Evolutionary conservation across 75 land plant genomes (phyloP).

Genomic region (Pseudotsuga menziesii): DNA sequence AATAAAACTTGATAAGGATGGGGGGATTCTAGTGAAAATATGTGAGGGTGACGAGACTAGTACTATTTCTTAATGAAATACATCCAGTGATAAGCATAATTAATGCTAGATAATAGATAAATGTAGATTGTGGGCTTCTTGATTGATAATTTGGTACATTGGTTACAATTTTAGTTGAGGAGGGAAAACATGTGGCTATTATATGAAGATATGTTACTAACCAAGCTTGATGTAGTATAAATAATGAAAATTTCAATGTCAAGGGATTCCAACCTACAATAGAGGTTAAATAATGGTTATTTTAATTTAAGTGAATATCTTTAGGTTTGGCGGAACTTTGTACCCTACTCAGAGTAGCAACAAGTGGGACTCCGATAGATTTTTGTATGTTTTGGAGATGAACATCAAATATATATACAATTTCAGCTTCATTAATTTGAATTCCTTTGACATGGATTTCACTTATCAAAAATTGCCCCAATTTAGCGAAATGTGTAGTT

Average conservation of each 20-base stretch:
- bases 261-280: conserved; percentile 31
- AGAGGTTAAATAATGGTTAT: conserved; percentile 10
- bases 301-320: conserved; percentile 32
- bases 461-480: conserved; percentile 18
- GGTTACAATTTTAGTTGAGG: too few species aligned
- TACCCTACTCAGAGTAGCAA: conserved; percentile 51
- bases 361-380: conserved; percentile 48
- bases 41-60: too few species aligned
- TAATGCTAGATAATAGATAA: too few species aligned
- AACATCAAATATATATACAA: conserved; percentile 40
- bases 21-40: too few species aligned
- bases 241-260: conserved; percentile 21
- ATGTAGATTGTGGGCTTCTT: too few species aligned
- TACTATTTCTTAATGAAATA: too few species aligned
- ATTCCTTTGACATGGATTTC: conserved; percentile 28
- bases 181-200: conserved; percentile 6
- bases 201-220: conserved; percentile 11
- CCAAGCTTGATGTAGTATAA: conserved; percentile 16
- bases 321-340: conserved; percentile 9
- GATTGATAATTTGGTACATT: too few species aligned
- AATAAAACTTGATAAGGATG: too few species aligned
- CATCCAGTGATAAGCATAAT: too few species aligned
- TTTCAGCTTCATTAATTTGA: conserved; percentile 30
- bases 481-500: conserved; percentile 27
- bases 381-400: conserved; percentile 56